Evolutionary conservation across 371 early-diverging fungal genomes (phyloP).

Genomic region (Thermomucor indicae-seudaticae): DNA sequence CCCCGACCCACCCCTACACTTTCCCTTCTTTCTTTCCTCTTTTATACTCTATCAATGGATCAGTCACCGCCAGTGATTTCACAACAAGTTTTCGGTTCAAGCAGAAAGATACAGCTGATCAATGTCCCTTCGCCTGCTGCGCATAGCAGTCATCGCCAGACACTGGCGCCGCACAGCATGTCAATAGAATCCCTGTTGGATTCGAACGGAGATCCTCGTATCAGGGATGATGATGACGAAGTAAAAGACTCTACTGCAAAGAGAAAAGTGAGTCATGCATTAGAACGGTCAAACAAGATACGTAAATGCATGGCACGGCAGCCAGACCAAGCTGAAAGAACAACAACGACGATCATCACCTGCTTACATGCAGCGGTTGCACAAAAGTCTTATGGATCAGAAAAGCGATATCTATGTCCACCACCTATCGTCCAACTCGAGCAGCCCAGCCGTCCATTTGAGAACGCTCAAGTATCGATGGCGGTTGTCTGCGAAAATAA

Average conservation of each 20-base stretch:
- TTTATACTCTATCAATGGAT: constrained; percentile 17
- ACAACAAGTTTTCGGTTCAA: constrained; percentile 38
- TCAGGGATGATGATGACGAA: not conserved
- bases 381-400: constrained; percentile 88
- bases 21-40: constrained; percentile 1
- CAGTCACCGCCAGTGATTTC: constrained; percentile 34
- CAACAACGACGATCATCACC: constrained; percentile 39
- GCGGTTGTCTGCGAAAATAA: constrained; percentile 56
- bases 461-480: constrained; percentile 57
- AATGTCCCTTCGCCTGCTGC: constrained; percentile 16
- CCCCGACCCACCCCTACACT: no score
- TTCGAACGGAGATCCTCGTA: constrained; percentile 15
- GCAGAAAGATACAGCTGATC: constrained; percentile 38
- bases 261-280: not conserved
- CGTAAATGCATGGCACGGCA: constrained; percentile 3
- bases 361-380: constrained; percentile 70
- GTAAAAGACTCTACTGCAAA: no score
- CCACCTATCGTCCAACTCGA: constrained; percentile 64
- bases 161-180: constrained; percentile 18
- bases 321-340: not conserved
- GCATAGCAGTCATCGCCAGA: not conserved
- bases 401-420: constrained; percentile 83
- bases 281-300: not conserved
- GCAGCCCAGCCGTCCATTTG: constrained; percentile 16
- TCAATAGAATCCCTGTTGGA: constrained; percentile 39